Base-by-base conservation (phyloP, 1,139 yeast genomes). In the Kluyveromyces sp. region DNA sequence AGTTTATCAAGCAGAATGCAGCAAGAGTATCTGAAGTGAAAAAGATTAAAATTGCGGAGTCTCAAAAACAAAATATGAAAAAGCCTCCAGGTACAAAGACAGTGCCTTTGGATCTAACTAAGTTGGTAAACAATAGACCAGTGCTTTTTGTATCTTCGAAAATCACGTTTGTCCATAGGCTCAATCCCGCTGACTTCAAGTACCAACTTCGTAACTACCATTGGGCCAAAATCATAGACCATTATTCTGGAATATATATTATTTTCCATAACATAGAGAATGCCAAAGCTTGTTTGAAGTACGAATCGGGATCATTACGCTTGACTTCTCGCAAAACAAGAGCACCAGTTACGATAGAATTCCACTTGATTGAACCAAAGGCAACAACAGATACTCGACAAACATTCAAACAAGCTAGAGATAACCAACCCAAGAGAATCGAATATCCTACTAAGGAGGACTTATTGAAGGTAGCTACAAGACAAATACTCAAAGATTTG, bases 171-270 rank as follows among this genome's bases (percentile, higher is more conserved):
- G 43, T 48, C 21, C 61, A 61, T 48, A 59, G 61, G 1, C 53
- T 63, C 38, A 50, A 55, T 2, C 46, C 52, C 4, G 63, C 55
- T 43, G 63, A 62, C 47, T 61, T 62, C 46, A 59, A 60, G 37
- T 50, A 52, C 6, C 58, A 56, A 44, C 46, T 63, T 37, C 57
- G 63, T 41, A 54, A 56, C 48, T 83, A 83, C 56, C 78, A 75
- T 47, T 83, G 89, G 82, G 75, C 79, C 0, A 69, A 86, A 49
- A 77, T 86, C 2, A 60, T 83, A 43, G 72, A 78, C 3, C 90
- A 83, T 53, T 67, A 69, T 34, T 63, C 74, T 3, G 96, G 96
- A 0, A 81, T 83, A 54, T 88, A 76, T 58, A 70, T 87, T 39
- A 80, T 85, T 1, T 88, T 88, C 64, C 79, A 79, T 56, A 71